These are phyloP conservation scores for Blumeria graminis DNA, from an alignment of 2,329 filamentous ascomycete species.

Conservation along the genomic window DNA sequence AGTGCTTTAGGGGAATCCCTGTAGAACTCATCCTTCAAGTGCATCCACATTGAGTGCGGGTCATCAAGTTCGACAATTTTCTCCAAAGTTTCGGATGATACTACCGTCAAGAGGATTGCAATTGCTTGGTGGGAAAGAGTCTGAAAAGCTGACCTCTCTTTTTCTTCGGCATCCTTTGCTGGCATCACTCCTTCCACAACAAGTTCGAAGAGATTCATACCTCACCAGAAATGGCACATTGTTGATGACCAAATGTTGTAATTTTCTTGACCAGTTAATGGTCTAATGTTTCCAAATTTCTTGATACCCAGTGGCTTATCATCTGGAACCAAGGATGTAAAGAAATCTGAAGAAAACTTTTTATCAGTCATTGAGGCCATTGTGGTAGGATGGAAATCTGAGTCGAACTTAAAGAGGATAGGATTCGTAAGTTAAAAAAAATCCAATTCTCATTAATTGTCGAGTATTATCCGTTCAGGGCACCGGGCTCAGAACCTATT, in stretches of 20 bases:
- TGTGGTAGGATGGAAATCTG: too few species aligned
- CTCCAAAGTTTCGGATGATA: not conserved
- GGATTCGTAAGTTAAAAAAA: too few species aligned
- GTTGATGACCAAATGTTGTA: not conserved
- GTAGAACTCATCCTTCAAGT: not conserved
- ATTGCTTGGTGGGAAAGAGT: not conserved
- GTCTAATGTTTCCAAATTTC: not conserved
- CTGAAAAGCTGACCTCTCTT: not conserved
- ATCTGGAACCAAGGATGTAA: not conserved
- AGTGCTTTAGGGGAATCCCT: not conserved
- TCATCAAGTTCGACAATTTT: not conserved
- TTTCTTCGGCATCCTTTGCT: not conserved
- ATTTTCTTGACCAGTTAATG: not conserved
- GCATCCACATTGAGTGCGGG: not conserved
- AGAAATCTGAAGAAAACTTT: too few species aligned
- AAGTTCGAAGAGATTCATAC: not conserved
- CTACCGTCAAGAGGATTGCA: not conserved
- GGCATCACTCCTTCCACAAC: not conserved
- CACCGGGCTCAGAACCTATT: too few species aligned
- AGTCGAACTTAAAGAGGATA: too few species aligned
- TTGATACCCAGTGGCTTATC: not conserved
- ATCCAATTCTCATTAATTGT: too few species aligned
- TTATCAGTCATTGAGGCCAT: too few species aligned
- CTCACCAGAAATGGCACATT: not conserved
- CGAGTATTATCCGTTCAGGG: too few species aligned